Base-by-base conservation (phyloP, 2,329 filamentous ascomycete species). In the Talaromyces marneffei region DNA sequence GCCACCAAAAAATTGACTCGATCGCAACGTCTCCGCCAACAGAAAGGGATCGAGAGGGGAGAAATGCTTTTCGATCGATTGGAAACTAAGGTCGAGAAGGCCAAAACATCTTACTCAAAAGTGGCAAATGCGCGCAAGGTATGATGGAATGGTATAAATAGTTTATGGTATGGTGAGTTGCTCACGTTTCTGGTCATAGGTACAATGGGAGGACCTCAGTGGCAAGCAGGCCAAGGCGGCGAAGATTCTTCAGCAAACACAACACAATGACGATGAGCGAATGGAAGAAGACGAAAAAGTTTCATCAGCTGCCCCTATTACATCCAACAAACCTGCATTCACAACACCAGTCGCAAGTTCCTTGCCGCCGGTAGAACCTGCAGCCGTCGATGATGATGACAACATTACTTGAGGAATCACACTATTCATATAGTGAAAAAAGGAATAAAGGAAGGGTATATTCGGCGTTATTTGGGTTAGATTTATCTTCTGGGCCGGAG, bases 1-100 rank as follows among this genome's bases (percentile, higher is more conserved):
- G 70, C 72, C 14, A 75, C 67, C 1, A 84, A 84, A 68, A 75
- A 74, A 20, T 65, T 82, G 66, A 82, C 79, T 27, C 79, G 81
- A 56, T 77, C 80, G 7, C 84, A 87, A 70, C 77, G 80, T 5
- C 66, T 79, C 58, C 78, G 85, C 44, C 82, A 82, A 54, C 77
- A 83, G 65, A 81, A 80, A 67, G 81, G 79, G 18, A 71, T 86
- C 44, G 83, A 85, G 66, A 78, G 80, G 63, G 85, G 82, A 7
- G 83, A 83, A 61, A 74, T 77, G 16, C 78, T 82, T 37, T 72
- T 81, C 63, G 82, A 83, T 63, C 84, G 81, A 70, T 69, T 81
- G 44, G 81, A 84, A 71, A 78, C 78, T 44, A 87, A 86, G 70
- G 75, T 82, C 33, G 74, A 76, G 20, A 83, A 82, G 67, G 73